Percentiles rank a stretch among this genome's conserved stretches.
Evolutionary conservation across 129 eudicot genomes (phyloP).

Genomic region (Glebionis coronaria): DNA sequence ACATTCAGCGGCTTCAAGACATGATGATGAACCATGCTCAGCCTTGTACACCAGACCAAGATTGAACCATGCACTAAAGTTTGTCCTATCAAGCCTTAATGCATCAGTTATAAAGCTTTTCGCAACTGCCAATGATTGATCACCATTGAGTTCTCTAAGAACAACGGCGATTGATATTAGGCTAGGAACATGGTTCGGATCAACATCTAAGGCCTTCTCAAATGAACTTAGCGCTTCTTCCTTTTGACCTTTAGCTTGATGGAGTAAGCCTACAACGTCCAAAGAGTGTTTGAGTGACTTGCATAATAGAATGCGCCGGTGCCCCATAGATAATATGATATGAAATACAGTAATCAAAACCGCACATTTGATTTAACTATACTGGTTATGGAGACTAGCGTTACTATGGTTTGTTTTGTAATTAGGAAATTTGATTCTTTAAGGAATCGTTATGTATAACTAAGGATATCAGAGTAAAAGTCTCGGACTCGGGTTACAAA

Average conservation of each 20-base stretch:
- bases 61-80: slow-evolving; percentile 72
- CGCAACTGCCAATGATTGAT: slow-evolving; percentile 54
- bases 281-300: slow-evolving; percentile 19
- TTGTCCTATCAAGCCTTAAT: slow-evolving; percentile 65
- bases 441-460: no score
- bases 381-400: no score
- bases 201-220: slow-evolving; percentile 71
- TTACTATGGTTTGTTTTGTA: no score
- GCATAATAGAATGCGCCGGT: slow-evolving; percentile 12
- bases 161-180: slow-evolving; percentile 68
- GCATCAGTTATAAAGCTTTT: slow-evolving; percentile 88
- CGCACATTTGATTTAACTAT: no score
- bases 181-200: slow-evolving; percentile 89
- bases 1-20: slow-evolving; percentile 79
- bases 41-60: slow-evolving; percentile 72
- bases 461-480: no score
- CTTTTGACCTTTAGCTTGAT: slow-evolving; percentile 60
- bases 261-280: slow-evolving; percentile 30
- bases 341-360: no score
- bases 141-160: slow-evolving; percentile 41
- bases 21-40: slow-evolving; percentile 51
- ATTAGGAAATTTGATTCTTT: no score
- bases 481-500: no score
- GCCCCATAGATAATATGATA: neutral
- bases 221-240: slow-evolving; percentile 69